phyloP scores from a whole-genome alignment of 2,329 filamentous ascomycete species.

The Colletotrichum endophyticum region DNA sequence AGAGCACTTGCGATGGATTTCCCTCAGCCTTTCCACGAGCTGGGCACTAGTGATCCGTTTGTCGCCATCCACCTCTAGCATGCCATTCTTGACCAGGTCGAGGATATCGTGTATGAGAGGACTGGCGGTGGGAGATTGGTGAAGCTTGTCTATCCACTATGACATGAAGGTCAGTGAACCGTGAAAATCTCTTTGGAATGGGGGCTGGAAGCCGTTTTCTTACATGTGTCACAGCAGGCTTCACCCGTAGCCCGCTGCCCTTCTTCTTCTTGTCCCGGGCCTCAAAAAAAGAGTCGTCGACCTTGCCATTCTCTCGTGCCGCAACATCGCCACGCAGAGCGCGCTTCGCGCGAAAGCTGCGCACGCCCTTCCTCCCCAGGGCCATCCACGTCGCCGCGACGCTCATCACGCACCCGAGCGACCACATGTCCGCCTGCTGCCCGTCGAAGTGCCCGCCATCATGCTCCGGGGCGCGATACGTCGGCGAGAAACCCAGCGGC shows the following conservation, averaged over 20 bases:
- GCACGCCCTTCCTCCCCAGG: neutral
- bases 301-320: neutral
- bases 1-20: neutral
- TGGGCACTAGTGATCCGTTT: neutral
- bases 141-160: neutral
- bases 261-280: neutral
- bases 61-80: neutral
- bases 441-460: neutral
- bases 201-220: neutral
- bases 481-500: neutral
- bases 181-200: neutral
- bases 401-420: constrained; percentile 2
- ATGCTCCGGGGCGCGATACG: neutral
- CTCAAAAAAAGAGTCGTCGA: neutral
- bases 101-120: neutral
- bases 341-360: neutral
- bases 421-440: neutral
- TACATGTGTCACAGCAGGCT: neutral
- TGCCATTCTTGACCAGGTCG: neutral
- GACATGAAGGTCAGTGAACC: neutral
- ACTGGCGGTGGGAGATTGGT: neutral
- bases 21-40: neutral
- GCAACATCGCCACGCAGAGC: neutral
- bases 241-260: neutral
- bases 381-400: constrained; percentile 2